Evolutionary conservation across 2,329 filamentous ascomycete genomes (phyloP).

Genomic region (Corinectria fuckeliana): DNA sequence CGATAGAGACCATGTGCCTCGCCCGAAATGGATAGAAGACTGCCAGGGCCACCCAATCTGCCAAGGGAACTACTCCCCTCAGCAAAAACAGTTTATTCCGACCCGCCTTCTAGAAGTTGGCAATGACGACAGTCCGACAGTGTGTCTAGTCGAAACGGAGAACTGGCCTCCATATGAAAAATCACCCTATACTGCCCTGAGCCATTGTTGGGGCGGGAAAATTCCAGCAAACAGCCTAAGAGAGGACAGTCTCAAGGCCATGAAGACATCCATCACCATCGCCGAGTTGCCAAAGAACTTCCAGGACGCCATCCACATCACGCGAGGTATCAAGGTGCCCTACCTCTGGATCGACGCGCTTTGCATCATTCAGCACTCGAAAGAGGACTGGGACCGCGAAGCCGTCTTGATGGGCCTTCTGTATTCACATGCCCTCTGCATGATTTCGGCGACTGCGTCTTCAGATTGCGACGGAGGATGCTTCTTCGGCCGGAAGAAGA

Average conservation of each 20-base stretch:
- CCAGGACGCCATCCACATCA: background rate
- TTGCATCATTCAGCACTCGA: conserved; percentile 32
- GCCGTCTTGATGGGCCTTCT: background rate
- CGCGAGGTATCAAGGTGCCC: background rate
- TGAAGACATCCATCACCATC: background rate
- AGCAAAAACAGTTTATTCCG: background rate
- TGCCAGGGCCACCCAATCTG: background rate
- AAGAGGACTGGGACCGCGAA: conserved; percentile 24
- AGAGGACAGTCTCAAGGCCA: background rate
- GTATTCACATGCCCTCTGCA: background rate
- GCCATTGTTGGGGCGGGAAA: conserved; percentile 1
- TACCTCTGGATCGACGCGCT: conserved; percentile 35
- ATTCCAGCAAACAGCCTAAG: background rate
- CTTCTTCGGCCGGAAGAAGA: background rate
- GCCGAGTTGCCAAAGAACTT: background rate
- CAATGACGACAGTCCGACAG: background rate
- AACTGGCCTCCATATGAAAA: background rate
- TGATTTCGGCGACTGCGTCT: background rate
- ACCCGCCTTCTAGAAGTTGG: background rate
- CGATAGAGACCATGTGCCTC: background rate
- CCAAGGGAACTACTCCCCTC: background rate
- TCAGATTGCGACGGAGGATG: background rate
- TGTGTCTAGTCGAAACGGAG: background rate
- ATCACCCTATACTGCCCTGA: background rate
- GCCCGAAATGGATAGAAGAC: background rate